phyloP scores from a whole-genome alignment of 2,329 filamentous ascomycete species.

The Stagonosporopsis tanaceti region DNA sequence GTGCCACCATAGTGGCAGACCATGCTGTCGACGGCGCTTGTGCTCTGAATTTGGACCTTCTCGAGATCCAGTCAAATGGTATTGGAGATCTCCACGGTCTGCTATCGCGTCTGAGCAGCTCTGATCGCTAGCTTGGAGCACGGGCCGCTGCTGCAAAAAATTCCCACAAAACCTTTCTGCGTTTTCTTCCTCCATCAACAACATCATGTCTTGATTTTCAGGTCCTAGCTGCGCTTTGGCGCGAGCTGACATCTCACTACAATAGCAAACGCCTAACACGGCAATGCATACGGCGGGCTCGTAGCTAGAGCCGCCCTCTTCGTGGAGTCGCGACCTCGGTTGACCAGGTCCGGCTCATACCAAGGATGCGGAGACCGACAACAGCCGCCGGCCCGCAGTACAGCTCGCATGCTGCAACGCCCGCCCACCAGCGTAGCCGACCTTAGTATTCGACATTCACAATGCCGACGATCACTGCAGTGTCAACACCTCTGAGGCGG shows the following conservation, averaged over 20 bases:
- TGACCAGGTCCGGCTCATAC: conserved; percentile 26
- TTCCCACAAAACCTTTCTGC: conserved; percentile 12
- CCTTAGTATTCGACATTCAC: conserved; percentile 24
- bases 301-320: conserved; percentile 11
- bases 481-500: conserved; percentile 40
- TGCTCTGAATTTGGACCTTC: no score
- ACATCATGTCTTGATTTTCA: conserved; percentile 19
- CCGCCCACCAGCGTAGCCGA: conserved; percentile 22
- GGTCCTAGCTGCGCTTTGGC: conserved; percentile 12
- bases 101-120: not conserved
- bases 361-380: conserved; percentile 43
- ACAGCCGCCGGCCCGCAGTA: conserved; percentile 34
- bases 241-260: not conserved
- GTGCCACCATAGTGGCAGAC: no score
- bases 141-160: not conserved
- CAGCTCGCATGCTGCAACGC: conserved; percentile 27
- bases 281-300: not conserved
- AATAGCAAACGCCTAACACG: not conserved
- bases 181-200: conserved; percentile 1
- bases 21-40: no score
- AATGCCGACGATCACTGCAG: conserved; percentile 42
- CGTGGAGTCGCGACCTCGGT: conserved; percentile 41
- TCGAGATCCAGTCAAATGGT: no score
- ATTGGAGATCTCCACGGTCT: not conserved
- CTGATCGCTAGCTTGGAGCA: conserved; percentile 8